phyloP scores from a whole-genome alignment of 306 rosid species.

The Quercus ilex region DNA sequence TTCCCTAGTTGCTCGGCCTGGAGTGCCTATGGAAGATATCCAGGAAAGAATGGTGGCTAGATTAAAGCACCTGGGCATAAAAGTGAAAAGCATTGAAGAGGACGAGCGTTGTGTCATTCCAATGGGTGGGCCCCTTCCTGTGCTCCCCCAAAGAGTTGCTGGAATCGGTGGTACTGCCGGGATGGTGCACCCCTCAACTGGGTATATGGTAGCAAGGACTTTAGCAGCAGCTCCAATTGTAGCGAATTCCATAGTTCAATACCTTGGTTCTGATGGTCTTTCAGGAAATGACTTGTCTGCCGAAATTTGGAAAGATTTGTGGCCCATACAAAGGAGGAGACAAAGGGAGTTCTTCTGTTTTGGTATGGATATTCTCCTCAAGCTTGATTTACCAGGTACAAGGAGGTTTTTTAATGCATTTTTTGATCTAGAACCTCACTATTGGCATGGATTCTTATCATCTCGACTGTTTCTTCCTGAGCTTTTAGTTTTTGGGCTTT shows the following conservation, averaged over 20 bases:
- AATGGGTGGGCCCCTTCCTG: conserved; percentile 95
- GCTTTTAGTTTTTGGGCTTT: conserved; percentile 68
- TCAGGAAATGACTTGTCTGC: conserved; percentile 58
- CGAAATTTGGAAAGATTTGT: conserved; percentile 83
- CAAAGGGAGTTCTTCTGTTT: conserved; percentile 99
- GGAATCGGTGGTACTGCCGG: conserved; percentile 99
- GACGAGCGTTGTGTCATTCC: conserved; percentile 96
- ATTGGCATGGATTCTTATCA: conserved; percentile 97
- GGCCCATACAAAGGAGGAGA: conserved; percentile 91
- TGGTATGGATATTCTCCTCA: conserved; percentile 91
- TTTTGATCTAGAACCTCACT: conserved; percentile 89
- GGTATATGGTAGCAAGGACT: conserved; percentile 98
- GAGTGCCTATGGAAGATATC: conserved; percentile 73
- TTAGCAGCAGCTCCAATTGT: conserved; percentile 92
- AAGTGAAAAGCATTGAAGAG: conserved; percentile 90
- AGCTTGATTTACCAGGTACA: conserved; percentile 86
- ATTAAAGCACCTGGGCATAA: conserved; percentile 79
- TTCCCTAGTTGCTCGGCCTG: conserved; percentile 93
- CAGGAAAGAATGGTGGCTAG: conserved; percentile 94
- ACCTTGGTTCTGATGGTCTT: conserved; percentile 59
- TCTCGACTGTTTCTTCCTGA: conserved; percentile 92
- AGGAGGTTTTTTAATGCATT: conserved; percentile 87
- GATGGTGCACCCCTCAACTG: conserved; percentile 99
- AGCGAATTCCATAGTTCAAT: conserved; percentile 74
- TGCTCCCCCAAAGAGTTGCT: conserved; percentile 91